These are phyloP conservation scores for Triangularia verruculosa DNA, from an alignment of 2,329 filamentous ascomycete genomes.

Conservation along the genomic window DNA sequence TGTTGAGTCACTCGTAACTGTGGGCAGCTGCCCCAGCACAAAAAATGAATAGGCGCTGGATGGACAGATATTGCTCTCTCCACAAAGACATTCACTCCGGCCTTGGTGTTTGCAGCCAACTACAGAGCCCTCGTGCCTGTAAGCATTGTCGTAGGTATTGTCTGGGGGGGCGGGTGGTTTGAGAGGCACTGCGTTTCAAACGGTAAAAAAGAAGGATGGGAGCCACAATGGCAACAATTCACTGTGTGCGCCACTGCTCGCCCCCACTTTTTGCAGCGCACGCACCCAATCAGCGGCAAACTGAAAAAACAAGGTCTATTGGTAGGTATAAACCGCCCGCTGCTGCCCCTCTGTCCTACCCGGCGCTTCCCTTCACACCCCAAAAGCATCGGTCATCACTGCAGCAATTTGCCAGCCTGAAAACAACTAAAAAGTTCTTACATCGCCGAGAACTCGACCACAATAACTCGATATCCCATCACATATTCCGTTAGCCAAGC, in stretches of 20 bases:
- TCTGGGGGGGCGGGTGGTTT: background rate
- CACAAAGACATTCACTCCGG: background rate
- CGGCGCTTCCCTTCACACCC: background rate
- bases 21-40: background rate
- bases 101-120: background rate
- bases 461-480: background rate
- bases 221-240: background rate
- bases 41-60: background rate
- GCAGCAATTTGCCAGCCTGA: background rate
- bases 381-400: slow-evolving; percentile 2
- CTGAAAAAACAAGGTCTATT: slow-evolving; percentile 9
- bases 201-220: background rate
- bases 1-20: background rate
- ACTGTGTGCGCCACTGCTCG: background rate
- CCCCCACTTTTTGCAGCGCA: background rate
- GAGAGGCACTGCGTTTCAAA: background rate
- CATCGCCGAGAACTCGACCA: background rate
- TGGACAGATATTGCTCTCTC: background rate
- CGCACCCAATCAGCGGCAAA: slow-evolving; percentile 7
- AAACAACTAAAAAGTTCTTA: slow-evolving; percentile 9
- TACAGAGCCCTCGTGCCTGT: background rate
- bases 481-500: background rate
- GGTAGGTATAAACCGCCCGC: slow-evolving; percentile 10
- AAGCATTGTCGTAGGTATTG: background rate
- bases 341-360: slow-evolving; percentile 9